Evolutionary conservation across 345 rosid genomes (phyloP).

Genomic region (Anacardium occidentale): DNA sequence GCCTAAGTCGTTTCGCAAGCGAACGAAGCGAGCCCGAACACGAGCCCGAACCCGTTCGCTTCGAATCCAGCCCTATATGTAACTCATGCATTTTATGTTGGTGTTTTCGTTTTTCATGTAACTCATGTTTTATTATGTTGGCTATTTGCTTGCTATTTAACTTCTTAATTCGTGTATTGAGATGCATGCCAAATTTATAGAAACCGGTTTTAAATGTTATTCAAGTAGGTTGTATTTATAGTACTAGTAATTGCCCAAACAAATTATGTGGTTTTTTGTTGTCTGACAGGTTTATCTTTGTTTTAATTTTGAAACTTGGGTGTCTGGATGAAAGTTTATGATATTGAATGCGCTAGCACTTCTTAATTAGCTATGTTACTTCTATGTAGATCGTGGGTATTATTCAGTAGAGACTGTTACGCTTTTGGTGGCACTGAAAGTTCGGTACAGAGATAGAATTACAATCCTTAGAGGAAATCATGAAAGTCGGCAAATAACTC

Average conservation of each 20-base stretch:
- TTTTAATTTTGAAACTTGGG: background rate
- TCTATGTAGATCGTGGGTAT: constrained; percentile 89
- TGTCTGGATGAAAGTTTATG: background rate
- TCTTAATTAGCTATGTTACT: constrained; percentile 18
- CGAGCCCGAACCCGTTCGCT: too few relatives aligned
- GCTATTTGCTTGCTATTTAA: background rate
- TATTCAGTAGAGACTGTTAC: constrained; percentile 99
- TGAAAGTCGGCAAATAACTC: constrained; percentile 99
- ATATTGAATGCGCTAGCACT: background rate
- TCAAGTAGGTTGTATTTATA: background rate
- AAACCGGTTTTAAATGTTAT: background rate
- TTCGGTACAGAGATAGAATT: constrained; percentile 91
- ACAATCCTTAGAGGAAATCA: constrained; percentile 97
- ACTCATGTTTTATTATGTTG: background rate
- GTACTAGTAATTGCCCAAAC: background rate
- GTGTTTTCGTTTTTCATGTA: background rate
- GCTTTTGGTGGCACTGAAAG: constrained; percentile 92
- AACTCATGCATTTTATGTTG: too few relatives aligned
- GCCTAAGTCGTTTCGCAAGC: too few relatives aligned
- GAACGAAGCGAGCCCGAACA: too few relatives aligned
- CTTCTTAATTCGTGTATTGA: background rate
- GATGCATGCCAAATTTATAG: background rate
- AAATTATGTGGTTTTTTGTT: too few relatives aligned
- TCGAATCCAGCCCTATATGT: too few relatives aligned
- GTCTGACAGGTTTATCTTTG: background rate